Base-by-base conservation (phyloP, 2,329 filamentous ascomycete species). In the Talaromyces atroroseus region DNA sequence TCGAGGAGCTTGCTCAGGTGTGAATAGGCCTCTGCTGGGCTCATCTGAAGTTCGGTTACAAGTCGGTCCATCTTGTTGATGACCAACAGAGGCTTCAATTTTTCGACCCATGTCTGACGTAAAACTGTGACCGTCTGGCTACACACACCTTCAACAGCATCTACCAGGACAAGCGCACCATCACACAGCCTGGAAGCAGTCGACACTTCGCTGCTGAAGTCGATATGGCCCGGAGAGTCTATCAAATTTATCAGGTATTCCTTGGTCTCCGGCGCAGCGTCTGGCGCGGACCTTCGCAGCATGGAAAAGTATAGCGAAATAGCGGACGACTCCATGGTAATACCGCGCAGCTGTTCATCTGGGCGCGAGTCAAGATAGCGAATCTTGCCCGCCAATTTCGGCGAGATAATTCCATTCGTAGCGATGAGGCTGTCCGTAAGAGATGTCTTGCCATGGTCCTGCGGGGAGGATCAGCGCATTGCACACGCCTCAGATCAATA, bases 301-400 rank as follows among this genome's bases (percentile, higher is more conserved):
- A 97, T 90, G 36, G 92, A 95, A 72, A 99, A 99, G 74, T 89
- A 95, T 34, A 99, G 80, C 0, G 94, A 97, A 62, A 99, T 99
- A 60, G 94, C 94, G 5, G 92, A 97, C 0, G 94, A 97, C 73
- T 99, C 94, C 94, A 99, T 99, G n/a, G 94, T 99, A 68, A 99
- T 99, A 56, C 94, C 94, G 62, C 94, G 87, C 16, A 89, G 82
- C 75, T 99, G 94, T 73, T 99, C 94, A 74, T 99, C 94, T 1
- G 92, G 92, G 45, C 94, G 82, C 21, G 94, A 97, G 76, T 99
- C 94, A 58, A 99, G 85, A 68, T 97, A 99, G 63, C 94, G 88
- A 74, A 99, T 95, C 80, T 97, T 97, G 72, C 94, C 94, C 56
- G 94, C 94, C 68, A 97, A 81, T 71, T 97, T 97, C 56, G 92